These are phyloP conservation scores for Rhazya stricta DNA, from an alignment of 257 asterid species.

Conservation along the genomic window DNA sequence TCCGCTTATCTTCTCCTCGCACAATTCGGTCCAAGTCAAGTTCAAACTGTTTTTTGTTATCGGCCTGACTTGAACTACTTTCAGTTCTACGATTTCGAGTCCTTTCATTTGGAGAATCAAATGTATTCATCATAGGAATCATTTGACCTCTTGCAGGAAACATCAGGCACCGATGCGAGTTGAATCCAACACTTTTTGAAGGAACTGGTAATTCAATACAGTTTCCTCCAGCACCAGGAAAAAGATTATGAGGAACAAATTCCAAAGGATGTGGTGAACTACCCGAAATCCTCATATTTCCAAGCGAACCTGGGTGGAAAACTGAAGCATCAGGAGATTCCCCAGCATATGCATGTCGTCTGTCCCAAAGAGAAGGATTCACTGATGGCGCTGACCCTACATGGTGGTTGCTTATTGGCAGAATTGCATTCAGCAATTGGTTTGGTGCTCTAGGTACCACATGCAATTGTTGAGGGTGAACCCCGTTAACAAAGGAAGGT, in stretches of 20 bases:
- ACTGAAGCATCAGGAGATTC: slow-evolving; percentile 84
- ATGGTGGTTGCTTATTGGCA: slow-evolving; percentile 66
- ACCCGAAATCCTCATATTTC: slow-evolving; percentile 74
- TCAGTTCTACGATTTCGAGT: slow-evolving; percentile 73
- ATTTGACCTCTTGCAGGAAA: slow-evolving; percentile 88
- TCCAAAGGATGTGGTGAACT: slow-evolving; percentile 80
- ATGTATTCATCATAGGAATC: slow-evolving; percentile 77
- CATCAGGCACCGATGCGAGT: slow-evolving; percentile 76
- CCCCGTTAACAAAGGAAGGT: slow-evolving; percentile 69
- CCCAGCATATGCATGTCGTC: slow-evolving; percentile 62
- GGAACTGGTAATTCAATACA: slow-evolving; percentile 65
- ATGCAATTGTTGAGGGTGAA: slow-evolving; percentile 71
- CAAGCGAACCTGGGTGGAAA: slow-evolving; percentile 90
- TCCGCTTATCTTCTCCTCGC: slow-evolving; percentile 94
- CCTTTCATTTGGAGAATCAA: slow-evolving; percentile 92
- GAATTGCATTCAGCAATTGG: slow-evolving; percentile 54
- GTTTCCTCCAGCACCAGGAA: slow-evolving; percentile 63
- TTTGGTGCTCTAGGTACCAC: slow-evolving; percentile 69
- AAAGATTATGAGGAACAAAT: slow-evolving; percentile 62
- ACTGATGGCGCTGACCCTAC: slow-evolving; percentile 96
- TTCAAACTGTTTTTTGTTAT: slow-evolving; percentile 95
- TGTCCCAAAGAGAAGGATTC: slow-evolving; percentile 84
- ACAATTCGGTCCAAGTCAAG: slow-evolving; percentile 83
- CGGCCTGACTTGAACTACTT: slow-evolving; percentile 61
- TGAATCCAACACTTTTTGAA: slow-evolving; percentile 64